Percentiles rank a stretch among this genome's conserved stretches.
Evolutionary conservation across 139 green algal species (phyloP).

Genomic region (Chlamydomonas eustigma): DNA sequence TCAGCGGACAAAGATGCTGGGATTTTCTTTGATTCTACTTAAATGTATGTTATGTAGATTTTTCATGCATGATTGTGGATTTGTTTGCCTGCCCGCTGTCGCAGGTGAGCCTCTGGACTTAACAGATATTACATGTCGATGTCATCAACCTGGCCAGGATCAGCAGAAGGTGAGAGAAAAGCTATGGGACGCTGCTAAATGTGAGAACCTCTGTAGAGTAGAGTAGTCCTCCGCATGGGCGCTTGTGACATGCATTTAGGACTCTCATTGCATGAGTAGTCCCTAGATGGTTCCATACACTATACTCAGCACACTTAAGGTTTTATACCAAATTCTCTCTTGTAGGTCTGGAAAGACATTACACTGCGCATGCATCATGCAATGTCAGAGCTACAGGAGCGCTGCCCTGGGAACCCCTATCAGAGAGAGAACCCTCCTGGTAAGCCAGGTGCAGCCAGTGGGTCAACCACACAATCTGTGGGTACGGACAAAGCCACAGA

Average conservation of each 20-base stretch:
- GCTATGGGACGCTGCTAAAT: too few species aligned
- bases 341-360: constrained; percentile 26
- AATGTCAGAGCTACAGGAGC: constrained; percentile 9
- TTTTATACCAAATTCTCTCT: too few species aligned
- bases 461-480: too few species aligned
- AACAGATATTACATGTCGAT: constrained; percentile 21
- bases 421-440: constrained; percentile 12
- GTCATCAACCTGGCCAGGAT: constrained; percentile 21
- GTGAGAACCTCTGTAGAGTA: neutral
- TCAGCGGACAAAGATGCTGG: too few species aligned
- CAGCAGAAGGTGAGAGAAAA: constrained; percentile 18
- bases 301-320: neutral
- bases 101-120: constrained; percentile 20
- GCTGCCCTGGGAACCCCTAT: constrained; percentile 10
- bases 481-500: neutral
- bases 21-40: too few species aligned
- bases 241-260: neutral
- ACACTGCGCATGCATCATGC: constrained; percentile 14
- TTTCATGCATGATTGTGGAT: too few species aligned
- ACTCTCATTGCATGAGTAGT: neutral
- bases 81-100: neutral
- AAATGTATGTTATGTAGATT: too few species aligned
- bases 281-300: neutral
- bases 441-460: constrained; percentile 9
- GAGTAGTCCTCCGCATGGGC: neutral